Base-by-base conservation (phyloP, 441 rosid species). In the Populus hybrid region DNA sequence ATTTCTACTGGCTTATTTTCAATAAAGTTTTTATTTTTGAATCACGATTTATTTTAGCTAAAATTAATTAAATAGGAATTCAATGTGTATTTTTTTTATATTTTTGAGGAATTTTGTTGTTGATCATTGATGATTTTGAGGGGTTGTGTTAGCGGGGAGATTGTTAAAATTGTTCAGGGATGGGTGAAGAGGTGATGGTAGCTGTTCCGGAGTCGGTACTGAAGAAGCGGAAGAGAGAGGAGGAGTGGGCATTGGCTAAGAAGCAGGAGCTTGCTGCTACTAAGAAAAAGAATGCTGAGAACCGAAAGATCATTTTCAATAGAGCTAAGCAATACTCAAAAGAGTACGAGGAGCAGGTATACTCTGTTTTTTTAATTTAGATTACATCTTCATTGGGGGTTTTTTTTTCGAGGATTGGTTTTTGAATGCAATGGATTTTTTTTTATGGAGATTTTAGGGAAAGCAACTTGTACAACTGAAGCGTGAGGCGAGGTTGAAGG, bases 401-500 rank as follows among this genome's bases (percentile, higher is more conserved):
- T 2, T 7, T 2, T 2, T 11, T 69, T 14, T 34, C 28, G 9
- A 2, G 19, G 19, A 10, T 30, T 26, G 3, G 19, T 50, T 9
- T 67, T 46, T 36, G 2, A 28, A 61, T 35, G 1, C 7, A 9
- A 69, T 0, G 30, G 28, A 1, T 53, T 1, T 46, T 61, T 38
- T 6, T 64, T 61, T 18, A 69, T 85, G 91, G 91, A 91, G 46
- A 16, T 53, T 16, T 16, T 53, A 16, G 61, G 61, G n/a, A 53
- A 88, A 71, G 59, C 89, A 91, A 73, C 61, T 90, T 76, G 91
- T 91, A 76, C 78, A 71, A 14, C 79, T 94, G 87, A 94, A 91
- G 84, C 88, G 97, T 2, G 92, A 91, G 83, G 98, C 98, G 0
- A 94, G 91, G 85, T 76, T 92, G 67, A 92, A 91, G 67, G 97